Evolutionary conservation across 2,329 filamentous ascomycete genomes (phyloP).

Genomic region (Xylariaceae sp.): DNA sequence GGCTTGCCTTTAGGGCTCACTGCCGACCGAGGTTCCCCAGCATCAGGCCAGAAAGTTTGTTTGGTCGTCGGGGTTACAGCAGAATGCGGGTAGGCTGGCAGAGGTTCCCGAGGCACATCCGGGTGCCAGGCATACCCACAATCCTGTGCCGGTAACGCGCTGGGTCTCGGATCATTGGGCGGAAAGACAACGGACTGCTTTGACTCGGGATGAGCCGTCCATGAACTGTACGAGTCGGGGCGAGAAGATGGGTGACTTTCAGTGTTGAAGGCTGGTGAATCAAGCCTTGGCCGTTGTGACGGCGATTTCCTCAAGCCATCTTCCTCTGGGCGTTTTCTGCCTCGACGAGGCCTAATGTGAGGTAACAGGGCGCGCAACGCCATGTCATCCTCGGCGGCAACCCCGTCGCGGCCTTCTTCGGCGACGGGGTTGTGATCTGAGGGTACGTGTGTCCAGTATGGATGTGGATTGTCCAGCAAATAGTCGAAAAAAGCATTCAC

Average conservation of each 20-base stretch:
- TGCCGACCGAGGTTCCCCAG: conserved; percentile 63
- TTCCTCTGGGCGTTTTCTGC: conserved; percentile 58
- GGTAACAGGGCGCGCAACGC: conserved; percentile 79
- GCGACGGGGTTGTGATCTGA: conserved; percentile 56
- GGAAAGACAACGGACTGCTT: conserved; percentile 36
- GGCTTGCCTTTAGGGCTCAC: conserved; percentile 54
- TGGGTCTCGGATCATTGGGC: conserved; percentile 35
- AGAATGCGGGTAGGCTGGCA: conserved; percentile 69
- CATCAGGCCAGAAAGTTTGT: conserved; percentile 49
- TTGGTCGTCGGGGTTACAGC: conserved; percentile 63
- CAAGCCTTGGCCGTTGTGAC: conserved; percentile 57
- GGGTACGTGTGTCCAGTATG: conserved; percentile 76
- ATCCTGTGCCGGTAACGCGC: conserved; percentile 30
- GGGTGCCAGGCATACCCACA: conserved; percentile 46
- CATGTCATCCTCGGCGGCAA: conserved; percentile 81
- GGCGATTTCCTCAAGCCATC: conserved; percentile 46
- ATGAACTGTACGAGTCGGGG: conserved; percentile 48
- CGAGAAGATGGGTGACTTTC: conserved; percentile 37
- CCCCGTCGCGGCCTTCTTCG: conserved; percentile 68
- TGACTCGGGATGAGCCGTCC: conserved; percentile 43
- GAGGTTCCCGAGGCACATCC: conserved; percentile 50
- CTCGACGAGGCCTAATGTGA: conserved; percentile 60
- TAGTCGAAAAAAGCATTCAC: conserved; percentile 94
- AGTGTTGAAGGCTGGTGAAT: conserved; percentile 37
- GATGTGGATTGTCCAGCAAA: conserved; percentile 68